Conservation (phyloP, 176 grass and related monocot genomes). For the Hordeum marinum region DNA sequence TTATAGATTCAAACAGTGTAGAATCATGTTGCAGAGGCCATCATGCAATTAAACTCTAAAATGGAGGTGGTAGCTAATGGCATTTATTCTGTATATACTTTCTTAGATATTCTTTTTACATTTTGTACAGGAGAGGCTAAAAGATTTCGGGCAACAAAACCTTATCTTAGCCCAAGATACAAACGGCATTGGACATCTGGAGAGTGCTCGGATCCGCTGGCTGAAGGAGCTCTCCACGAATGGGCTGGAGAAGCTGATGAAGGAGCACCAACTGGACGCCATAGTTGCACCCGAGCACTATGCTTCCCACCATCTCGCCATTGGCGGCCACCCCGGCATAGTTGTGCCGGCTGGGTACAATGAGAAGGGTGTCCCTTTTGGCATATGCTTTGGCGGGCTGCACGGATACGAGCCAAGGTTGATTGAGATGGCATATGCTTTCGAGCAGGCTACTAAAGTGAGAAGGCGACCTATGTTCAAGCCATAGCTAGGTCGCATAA, state of each 20-base stretch:
- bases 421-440: conserved; percentile 51
- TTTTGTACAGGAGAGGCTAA: not conserved
- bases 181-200: not conserved
- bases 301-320: not conserved
- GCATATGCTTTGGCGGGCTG: conserved; percentile 46
- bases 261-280: conserved; percentile 34
- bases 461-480: conserved; percentile 34
- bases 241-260: conserved; percentile 46
- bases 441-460: conserved; percentile 60
- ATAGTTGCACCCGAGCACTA: not conserved
- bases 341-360: conserved; percentile 54
- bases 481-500: not conserved
- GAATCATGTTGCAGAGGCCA: too few species aligned
- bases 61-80: too few species aligned
- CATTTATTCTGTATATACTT: not conserved
- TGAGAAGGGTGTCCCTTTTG: conserved; percentile 30
- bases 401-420: conserved; percentile 57
- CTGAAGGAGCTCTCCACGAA: conserved; percentile 13
- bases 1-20: not conserved
- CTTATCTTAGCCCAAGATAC: conserved; percentile 29
- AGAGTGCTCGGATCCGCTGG: conserved; percentile 17
- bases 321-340: conserved; percentile 45
- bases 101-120: not conserved
- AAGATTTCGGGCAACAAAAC: conserved; percentile 9
- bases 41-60: too few species aligned